These are phyloP conservation scores for Salvia sclarea DNA, from an alignment of 305 asterid genomes.

Conservation along the genomic window DNA sequence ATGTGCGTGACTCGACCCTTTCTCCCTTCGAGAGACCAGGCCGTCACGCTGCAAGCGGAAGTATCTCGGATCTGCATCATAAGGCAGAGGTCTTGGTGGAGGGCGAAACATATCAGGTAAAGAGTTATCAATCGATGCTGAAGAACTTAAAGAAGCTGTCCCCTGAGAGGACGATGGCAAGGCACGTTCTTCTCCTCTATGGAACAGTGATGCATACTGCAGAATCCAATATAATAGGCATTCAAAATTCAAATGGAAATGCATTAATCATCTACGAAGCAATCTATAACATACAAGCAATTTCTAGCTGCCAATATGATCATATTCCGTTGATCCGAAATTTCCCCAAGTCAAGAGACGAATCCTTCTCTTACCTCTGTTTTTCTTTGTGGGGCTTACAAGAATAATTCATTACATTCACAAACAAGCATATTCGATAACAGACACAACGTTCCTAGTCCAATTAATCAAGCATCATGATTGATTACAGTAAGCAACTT, in stretches of 20 bases:
- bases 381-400: background rate
- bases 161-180: slow-evolving; percentile 46
- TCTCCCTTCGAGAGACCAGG: slow-evolving; percentile 57
- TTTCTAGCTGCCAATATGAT: slow-evolving; percentile 20
- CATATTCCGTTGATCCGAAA: slow-evolving; percentile 1
- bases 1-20: slow-evolving; percentile 75
- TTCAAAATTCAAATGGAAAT: slow-evolving; percentile 20
- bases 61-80: slow-evolving; percentile 63
- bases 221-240: slow-evolving; percentile 24
- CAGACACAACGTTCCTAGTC: background rate
- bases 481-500: background rate
- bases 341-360: background rate
- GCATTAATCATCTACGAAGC: background rate
- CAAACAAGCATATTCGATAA: background rate
- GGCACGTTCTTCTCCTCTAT: slow-evolving; percentile 51
- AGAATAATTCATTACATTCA: background rate
- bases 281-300: background rate
- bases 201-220: slow-evolving; percentile 61
- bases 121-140: slow-evolving; percentile 50
- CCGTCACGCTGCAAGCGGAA: slow-evolving; percentile 58
- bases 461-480: background rate
- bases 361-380: background rate
- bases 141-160: slow-evolving; percentile 46
- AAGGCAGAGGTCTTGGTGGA: slow-evolving; percentile 67
- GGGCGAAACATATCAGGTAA: slow-evolving; percentile 51